A percentile compares a stretch with the other conserved stretches of the same genome.
These are phyloP conservation scores for Elaeagnus macrophylla DNA, from an alignment of 306 rosid genomes.

Conservation along the genomic window DNA sequence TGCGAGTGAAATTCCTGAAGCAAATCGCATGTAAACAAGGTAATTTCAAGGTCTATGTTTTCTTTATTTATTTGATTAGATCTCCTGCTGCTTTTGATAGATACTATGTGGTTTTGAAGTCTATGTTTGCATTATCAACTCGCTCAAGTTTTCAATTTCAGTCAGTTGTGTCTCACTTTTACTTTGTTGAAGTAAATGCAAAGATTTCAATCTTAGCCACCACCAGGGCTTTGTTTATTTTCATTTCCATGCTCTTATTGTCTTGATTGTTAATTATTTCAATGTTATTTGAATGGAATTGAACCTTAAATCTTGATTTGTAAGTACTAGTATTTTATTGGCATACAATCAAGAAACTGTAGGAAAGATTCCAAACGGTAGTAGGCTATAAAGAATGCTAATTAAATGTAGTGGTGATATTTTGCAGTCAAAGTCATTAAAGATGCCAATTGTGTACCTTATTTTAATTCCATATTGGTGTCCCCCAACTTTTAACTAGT, in stretches of 20 bases:
- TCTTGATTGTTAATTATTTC: background rate
- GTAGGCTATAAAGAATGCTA: too few species aligned
- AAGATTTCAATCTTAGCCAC: constrained; percentile 26
- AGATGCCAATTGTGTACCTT: too few species aligned
- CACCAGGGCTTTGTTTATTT: background rate
- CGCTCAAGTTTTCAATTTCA: constrained; percentile 18
- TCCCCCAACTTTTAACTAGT: too few species aligned
- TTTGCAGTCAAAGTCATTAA: too few species aligned
- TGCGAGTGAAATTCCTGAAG: constrained; percentile 3
- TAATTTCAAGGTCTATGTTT: constrained; percentile 3
- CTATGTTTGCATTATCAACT: constrained; percentile 1
- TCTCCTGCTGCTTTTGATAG: background rate
- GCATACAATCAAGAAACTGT: too few species aligned
- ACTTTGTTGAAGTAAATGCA: constrained; percentile 20
- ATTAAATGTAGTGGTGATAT: too few species aligned
- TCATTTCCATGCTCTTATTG: background rate
- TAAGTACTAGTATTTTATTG: too few species aligned
- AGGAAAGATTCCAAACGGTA: too few species aligned
- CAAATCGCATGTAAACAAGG: constrained; percentile 10
- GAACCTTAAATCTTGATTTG: too few species aligned
- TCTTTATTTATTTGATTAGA: constrained; percentile 13
- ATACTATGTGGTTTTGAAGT: background rate
- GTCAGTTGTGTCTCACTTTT: constrained; percentile 8
- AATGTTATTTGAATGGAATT: background rate
- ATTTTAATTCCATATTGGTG: too few species aligned